A percentile compares a stretch with the other conserved stretches of the same genome.
Evolutionary conservation across 1,139 yeast genomes (phyloP).

Genomic region (Pichia cactophila): DNA sequence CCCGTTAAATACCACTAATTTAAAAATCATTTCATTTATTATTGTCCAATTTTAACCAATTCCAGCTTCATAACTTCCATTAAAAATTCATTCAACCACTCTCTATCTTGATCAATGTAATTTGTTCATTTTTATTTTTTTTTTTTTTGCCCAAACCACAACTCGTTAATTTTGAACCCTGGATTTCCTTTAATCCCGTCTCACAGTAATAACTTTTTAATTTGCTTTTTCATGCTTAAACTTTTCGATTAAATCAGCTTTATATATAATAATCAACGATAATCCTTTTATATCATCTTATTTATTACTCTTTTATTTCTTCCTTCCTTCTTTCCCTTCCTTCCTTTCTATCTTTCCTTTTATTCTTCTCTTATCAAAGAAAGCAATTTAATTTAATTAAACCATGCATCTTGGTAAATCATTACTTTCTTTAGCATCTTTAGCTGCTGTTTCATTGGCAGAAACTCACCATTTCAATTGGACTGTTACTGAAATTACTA

Average conservation of each 20-base stretch:
- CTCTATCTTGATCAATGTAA: not conserved
- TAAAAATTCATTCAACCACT: not conserved
- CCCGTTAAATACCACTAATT: not conserved
- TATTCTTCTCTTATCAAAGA: not conserved
- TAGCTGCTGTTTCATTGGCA: constrained; percentile 27
- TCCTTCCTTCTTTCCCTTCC: not conserved
- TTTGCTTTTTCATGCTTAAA: not conserved
- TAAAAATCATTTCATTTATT: too few relatives aligned
- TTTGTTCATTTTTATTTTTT: too few relatives aligned
- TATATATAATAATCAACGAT: not conserved
- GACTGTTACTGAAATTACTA: constrained; percentile 63
- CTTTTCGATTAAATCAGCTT: not conserved
- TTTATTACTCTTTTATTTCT: not conserved
- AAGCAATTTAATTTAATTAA: not conserved
- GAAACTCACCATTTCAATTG: constrained; percentile 51
- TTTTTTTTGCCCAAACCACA: too few relatives aligned
- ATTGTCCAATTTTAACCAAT: not conserved
- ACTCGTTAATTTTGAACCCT: not conserved
- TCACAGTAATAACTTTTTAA: not conserved
- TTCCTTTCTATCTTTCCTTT: not conserved
- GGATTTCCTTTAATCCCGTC: not conserved
- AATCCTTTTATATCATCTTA: not conserved
- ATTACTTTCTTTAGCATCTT: constrained; percentile 10
- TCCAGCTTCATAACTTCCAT: not conserved
- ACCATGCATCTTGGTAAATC: constrained; percentile 9